Percentiles rank a stretch among this genome's conserved stretches.
Conservation (phyloP, 1,139 yeast species). For the Debaryomyces coudertii region DNA sequence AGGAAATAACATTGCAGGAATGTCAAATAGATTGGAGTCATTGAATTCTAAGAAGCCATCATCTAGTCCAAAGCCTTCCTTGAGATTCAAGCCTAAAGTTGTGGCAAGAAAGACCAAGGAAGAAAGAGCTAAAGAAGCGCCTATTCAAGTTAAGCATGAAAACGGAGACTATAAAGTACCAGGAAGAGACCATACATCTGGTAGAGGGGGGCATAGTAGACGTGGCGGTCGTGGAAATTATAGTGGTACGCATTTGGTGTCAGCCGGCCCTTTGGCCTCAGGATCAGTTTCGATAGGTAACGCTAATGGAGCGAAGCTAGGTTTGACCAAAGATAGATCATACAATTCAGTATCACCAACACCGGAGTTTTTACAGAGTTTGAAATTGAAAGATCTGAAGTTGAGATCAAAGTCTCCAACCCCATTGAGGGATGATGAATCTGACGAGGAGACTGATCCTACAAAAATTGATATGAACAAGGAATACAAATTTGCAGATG, state of each 20-base stretch:
- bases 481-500: constrained; percentile 54
- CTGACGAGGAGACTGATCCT: constrained; percentile 39
- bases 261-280: constrained; percentile 72
- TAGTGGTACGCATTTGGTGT: constrained; percentile 68
- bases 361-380: constrained; percentile 44
- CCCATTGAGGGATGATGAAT: constrained; percentile 27
- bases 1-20: constrained; percentile 14
- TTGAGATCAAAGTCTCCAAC: constrained; percentile 20
- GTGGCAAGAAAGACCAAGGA: constrained; percentile 82
- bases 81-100: constrained; percentile 78
- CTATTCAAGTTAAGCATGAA: constrained; percentile 50
- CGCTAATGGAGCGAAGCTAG: constrained; percentile 30
- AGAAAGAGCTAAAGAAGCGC: constrained; percentile 79
- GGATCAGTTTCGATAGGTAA: constrained; percentile 58
- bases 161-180: constrained; percentile 19
- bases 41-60: constrained; percentile 40
- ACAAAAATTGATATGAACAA: constrained; percentile 64
- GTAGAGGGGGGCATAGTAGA: constrained; percentile 37
- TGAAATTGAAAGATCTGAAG: constrained; percentile 33
- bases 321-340: constrained; percentile 31
- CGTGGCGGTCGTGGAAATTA: constrained; percentile 50
- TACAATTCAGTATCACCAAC: constrained; percentile 34
- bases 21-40: constrained; percentile 51
- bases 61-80: constrained; percentile 46
- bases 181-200: constrained; percentile 27